Percentiles rank a stretch among this genome's conserved stretches.
Evolutionary conservation across 2,329 filamentous ascomycete genomes (phyloP).

Genomic region (Neonectria ditissima): DNA sequence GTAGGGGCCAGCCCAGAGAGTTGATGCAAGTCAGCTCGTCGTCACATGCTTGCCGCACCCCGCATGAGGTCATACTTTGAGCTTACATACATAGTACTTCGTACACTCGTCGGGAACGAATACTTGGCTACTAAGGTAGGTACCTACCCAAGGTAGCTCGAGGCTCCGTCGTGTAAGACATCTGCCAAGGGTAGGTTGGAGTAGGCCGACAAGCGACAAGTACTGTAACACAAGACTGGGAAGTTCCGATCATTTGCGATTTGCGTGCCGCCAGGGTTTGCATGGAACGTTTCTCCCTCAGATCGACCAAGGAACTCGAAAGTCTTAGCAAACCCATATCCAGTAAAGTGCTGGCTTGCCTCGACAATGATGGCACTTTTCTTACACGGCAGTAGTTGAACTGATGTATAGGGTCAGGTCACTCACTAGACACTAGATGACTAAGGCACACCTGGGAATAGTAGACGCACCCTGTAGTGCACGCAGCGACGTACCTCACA

Average conservation of each 20-base stretch:
- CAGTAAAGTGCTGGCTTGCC: neutral
- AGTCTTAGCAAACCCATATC: neutral
- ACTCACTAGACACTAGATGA: conserved; percentile 17
- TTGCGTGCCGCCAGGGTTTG: conserved; percentile 1
- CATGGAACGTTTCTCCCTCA: neutral
- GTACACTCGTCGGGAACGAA: too few species aligned
- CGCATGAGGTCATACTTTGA: neutral
- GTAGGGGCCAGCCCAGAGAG: neutral
- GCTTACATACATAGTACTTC: too few species aligned
- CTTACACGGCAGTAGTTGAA: conserved; percentile 1
- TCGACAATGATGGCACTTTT: conserved; percentile 12
- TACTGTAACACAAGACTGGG: neutral
- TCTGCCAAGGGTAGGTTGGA: neutral
- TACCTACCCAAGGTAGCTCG: neutral
- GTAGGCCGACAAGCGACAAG: neutral
- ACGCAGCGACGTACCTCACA: conserved; percentile 3
- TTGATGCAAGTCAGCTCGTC: neutral
- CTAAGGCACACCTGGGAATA: conserved; percentile 1
- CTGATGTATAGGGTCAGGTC: neutral
- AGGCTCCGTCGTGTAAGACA: neutral
- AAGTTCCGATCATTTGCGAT: neutral
- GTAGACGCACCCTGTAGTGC: conserved; percentile 3
- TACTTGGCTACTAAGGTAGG: too few species aligned
- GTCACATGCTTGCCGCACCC: conserved; percentile 2
- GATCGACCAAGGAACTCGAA: neutral